Evolutionary conservation across 1,139 yeast genomes (phyloP).

Genomic region (Pichia sp.): DNA sequence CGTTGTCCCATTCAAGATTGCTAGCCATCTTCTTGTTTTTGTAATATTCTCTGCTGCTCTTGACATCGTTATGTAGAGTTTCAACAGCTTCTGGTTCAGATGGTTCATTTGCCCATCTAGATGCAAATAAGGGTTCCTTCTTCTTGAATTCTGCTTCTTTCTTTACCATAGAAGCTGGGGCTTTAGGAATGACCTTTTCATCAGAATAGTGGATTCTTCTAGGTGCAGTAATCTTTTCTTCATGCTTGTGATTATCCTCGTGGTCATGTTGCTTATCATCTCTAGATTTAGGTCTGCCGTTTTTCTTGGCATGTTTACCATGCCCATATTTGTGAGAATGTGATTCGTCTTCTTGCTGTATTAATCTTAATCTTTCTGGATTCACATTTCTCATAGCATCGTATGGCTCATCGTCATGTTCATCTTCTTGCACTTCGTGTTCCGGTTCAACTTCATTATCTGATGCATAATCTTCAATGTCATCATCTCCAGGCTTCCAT

Average conservation of each 20-base stretch:
- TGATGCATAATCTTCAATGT: conserved; percentile 4
- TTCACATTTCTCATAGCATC: background rate
- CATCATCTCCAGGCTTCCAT: conserved; percentile 14
- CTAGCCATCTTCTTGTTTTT: conserved; percentile 4
- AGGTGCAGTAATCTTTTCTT: background rate
- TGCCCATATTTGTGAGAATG: background rate
- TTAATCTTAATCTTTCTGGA: background rate
- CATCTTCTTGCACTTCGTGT: background rate
- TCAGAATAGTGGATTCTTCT: conserved; percentile 7
- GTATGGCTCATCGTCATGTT: background rate
- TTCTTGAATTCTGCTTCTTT: background rate
- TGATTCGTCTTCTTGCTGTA: background rate
- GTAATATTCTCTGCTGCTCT: background rate
- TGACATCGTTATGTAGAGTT: background rate
- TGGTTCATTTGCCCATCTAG: conserved; percentile 15
- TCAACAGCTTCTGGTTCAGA: conserved; percentile 1
- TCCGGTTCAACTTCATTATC: background rate
- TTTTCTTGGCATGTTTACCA: background rate
- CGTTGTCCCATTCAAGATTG: conserved; percentile 8
- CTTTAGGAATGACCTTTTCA: background rate
- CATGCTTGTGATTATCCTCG: background rate
- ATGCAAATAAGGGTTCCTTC: conserved; percentile 1
- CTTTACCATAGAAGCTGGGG: background rate
- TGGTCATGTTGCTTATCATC: background rate
- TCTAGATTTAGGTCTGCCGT: background rate